Evolutionary conservation across 2,329 filamentous ascomycete species (phyloP), one percentile per base, ranked within the genome.

Genomic region (Amauroascus verrucosus): DNA sequence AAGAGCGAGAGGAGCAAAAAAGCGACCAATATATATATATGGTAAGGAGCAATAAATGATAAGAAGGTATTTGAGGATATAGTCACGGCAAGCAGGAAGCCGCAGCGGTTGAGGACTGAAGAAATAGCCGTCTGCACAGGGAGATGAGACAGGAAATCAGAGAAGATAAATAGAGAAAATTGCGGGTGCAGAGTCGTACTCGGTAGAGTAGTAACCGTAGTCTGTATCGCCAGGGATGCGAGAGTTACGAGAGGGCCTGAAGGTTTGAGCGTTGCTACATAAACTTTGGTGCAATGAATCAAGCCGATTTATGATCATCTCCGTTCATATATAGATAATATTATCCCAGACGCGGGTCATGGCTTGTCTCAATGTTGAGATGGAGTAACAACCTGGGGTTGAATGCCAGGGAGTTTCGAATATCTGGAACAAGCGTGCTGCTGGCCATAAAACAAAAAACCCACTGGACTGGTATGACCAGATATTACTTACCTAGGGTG

Each of bases 161-260:
- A 26, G 22, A 46, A 53, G 40, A 53, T 53, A 53, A 47, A 33
- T 53, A 53, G 43, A 9, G 26, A 51, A 44, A 45, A 26, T 16
- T 22, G 32, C 20, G 30, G 35, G 14, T 33, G 35, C 26, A 53
- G 50, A 47, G 50, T 53, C 41, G 50, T 30, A 53, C 50, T 47
- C 50, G 53, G 55, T 48, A 54, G 48, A 54, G 55, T 54, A 22
- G 55, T 51, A 51, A 43, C 46, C 49, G 52, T 43, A 51, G 40
- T 44, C 20, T 40, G 48, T 46, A 41, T 41, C 38, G 48, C 48
- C 52, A 56, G 55, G 55, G 55, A 51, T 56, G 45, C 51, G 32
- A 24, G 38, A 56, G 50, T 56, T 54, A 51, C 48, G 55, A 53
- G 51, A 48, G 48, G 54, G 51, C 47, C 53, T 52, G 53, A 54